phyloP scores from a whole-genome alignment of 208 protist genomes.

The Strigomonas galati region DNA sequence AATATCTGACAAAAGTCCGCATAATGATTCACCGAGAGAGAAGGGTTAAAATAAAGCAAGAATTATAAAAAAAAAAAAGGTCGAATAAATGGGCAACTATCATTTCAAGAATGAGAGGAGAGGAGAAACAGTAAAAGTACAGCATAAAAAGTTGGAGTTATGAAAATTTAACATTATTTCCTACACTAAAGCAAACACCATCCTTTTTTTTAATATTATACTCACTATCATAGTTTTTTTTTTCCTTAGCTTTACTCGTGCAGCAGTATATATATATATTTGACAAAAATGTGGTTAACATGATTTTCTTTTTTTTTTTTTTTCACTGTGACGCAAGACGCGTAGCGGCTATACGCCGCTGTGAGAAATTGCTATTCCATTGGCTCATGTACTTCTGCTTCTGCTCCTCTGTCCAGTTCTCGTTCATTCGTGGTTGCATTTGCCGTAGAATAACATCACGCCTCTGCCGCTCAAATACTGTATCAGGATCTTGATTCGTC shows the following conservation, averaged over 20 bases:
- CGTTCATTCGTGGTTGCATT: conserved; percentile 11
- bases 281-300: too few species aligned
- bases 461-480: not conserved
- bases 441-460: conserved; percentile 9
- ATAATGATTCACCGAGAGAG: not conserved
- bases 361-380: conserved; percentile 16
- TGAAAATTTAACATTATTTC: too few species aligned
- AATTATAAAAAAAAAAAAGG: not conserved
- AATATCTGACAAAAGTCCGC: not conserved
- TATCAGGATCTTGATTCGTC: not conserved
- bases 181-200: too few species aligned
- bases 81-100: not conserved
- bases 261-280: too few species aligned
- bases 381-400: conserved; percentile 18
- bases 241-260: too few species aligned
- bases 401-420: conserved; percentile 17
- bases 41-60: not conserved
- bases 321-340: not conserved
- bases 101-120: not conserved
- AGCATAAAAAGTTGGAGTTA: too few species aligned
- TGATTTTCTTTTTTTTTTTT: too few species aligned
- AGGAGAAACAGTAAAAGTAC: not conserved
- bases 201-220: too few species aligned
- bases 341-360: conserved; percentile 2
- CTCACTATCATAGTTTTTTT: too few species aligned